Percentiles rank a stretch among this genome's conserved stretches.
phyloP scores from a whole-genome alignment of 169 alveolate species.

The Cystoisospora suis region DNA sequence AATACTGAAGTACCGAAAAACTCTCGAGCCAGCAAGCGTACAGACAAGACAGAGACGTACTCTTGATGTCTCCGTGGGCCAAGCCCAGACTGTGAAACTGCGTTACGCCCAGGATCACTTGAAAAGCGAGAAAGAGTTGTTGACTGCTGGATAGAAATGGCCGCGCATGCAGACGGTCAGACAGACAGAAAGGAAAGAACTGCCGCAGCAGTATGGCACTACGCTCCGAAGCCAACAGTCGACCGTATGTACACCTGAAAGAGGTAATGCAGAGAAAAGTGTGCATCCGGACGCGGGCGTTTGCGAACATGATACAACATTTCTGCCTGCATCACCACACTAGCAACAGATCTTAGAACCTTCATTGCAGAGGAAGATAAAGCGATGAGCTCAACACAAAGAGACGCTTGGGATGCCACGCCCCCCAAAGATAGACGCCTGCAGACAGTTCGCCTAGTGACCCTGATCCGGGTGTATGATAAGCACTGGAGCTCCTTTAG shows the following conservation, averaged over 20 bases:
- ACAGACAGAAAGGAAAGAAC: conserved; percentile 73
- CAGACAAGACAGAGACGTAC: conserved; percentile 43
- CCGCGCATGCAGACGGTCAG: conserved; percentile 76
- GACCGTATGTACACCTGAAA: conserved; percentile 50
- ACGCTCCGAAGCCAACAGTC: conserved; percentile 33
- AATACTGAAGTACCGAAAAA: no score
- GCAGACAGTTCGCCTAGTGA: background rate
- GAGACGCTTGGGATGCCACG: no score
- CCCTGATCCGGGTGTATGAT: background rate
- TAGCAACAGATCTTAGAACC: no score
- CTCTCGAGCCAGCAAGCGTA: no score
- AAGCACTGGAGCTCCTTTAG: no score
- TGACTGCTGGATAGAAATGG: conserved; percentile 76
- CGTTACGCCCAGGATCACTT: conserved; percentile 76
- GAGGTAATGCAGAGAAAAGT: background rate
- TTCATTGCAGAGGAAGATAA: no score
- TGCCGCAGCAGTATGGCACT: conserved; percentile 73
- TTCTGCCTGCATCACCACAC: no score
- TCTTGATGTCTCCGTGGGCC: conserved; percentile 86
- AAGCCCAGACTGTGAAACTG: conserved; percentile 78
- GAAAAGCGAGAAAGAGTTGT: conserved; percentile 82
- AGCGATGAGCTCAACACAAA: no score
- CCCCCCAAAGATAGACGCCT: background rate
- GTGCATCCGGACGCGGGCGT: background rate
- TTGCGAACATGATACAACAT: no score